phyloP scores from a whole-genome alignment of 163 green algal genomes.

The Volvox carteri region DNA sequence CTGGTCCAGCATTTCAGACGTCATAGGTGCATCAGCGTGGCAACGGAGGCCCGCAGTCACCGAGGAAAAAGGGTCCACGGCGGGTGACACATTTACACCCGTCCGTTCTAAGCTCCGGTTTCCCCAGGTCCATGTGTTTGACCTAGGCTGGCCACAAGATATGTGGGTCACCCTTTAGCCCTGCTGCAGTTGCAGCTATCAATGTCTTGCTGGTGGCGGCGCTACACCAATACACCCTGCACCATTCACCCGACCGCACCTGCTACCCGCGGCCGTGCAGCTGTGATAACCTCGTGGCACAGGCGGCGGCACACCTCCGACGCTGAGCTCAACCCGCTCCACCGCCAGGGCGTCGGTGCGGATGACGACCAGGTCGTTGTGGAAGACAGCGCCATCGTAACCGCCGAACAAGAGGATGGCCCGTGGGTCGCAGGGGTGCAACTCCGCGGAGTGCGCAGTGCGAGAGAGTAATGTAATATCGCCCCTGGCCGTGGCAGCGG shows the following conservation, averaged over 20 bases:
- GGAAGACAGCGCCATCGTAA: constrained; percentile 36
- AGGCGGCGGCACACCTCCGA: constrained; percentile 12
- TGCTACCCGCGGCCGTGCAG: constrained; percentile 30
- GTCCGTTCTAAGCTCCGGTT: no score
- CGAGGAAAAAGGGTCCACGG: no score
- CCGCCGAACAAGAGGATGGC: constrained; percentile 47
- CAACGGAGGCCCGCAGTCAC: no score
- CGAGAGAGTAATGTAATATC: not conserved
- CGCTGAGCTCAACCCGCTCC: not conserved
- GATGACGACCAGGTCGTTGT: constrained; percentile 32
- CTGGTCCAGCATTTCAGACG: no score
- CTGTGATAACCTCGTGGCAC: constrained; percentile 34
- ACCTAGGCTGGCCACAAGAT: no score
- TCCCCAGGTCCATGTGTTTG: no score
- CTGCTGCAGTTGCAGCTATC: not conserved
- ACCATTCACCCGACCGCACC: not conserved
- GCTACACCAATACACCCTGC: not conserved
- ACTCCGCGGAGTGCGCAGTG: constrained; percentile 39
- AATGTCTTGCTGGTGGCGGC: no score
- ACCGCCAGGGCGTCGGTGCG: constrained; percentile 8
- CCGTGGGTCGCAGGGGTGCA: constrained; percentile 37
- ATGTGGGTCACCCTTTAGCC: not conserved
- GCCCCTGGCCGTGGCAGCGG: not conserved
- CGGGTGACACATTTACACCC: no score
- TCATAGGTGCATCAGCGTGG: no score